These are phyloP conservation scores for Russula ochroleuca DNA, from an alignment of 768 basidiomycete species.

Conservation along the genomic window DNA sequence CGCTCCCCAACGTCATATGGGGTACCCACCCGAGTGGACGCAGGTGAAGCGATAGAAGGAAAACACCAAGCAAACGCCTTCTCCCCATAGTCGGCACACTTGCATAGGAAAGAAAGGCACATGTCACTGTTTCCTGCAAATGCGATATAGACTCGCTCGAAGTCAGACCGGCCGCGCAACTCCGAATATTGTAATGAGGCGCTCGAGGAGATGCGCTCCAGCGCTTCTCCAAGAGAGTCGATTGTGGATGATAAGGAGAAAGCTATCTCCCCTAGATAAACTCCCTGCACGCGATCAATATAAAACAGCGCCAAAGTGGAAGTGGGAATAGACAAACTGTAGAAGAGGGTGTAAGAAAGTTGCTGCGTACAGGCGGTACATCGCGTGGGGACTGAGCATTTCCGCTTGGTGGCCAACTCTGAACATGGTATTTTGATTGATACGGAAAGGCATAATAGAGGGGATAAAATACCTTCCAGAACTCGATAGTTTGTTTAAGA, in stretches of 20 bases:
- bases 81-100: not conserved
- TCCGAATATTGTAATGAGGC: not conserved
- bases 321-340: not conserved
- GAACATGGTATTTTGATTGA: not conserved
- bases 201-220: not conserved
- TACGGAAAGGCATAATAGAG: too few relatives aligned
- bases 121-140: too few relatives aligned
- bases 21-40: not conserved
- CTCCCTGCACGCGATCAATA: not conserved
- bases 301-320: not conserved
- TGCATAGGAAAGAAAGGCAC: not conserved
- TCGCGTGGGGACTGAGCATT: too few relatives aligned
- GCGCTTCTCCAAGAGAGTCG: not conserved
- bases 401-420: too few relatives aligned
- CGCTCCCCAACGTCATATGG: not conserved
- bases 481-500: not conserved
- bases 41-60: too few relatives aligned
- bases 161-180: not conserved
- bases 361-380: too few relatives aligned
- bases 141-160: not conserved
- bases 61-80: too few relatives aligned
- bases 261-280: not conserved
- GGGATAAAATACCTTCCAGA: not conserved
- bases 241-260: not conserved
- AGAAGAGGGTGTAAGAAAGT: not conserved